Percentiles rank a stretch among this genome's conserved stretches.
Evolutionary conservation across 2,329 filamentous ascomycete species (phyloP).

Genomic region (Ophiostoma montium): DNA sequence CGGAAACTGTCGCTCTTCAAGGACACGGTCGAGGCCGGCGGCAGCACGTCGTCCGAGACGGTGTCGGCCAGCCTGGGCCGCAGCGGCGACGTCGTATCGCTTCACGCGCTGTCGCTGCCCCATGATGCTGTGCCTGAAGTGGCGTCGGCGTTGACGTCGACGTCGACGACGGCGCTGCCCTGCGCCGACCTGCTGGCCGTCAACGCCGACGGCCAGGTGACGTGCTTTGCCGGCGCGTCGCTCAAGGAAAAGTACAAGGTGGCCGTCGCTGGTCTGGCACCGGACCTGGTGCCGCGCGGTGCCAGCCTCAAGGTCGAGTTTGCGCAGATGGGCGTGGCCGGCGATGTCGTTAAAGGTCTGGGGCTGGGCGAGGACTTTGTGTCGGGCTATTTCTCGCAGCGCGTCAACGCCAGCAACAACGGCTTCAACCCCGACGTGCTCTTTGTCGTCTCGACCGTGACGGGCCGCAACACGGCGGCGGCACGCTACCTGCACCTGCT

Average conservation of each 20-base stretch:
- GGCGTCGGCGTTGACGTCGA: background rate
- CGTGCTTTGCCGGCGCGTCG: slow-evolving; percentile 44
- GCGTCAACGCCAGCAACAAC: slow-evolving; percentile 24
- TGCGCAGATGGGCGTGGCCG: slow-evolving; percentile 29
- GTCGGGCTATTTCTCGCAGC: slow-evolving; percentile 35
- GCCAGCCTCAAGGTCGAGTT: slow-evolving; percentile 33
- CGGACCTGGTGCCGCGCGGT: slow-evolving; percentile 23
- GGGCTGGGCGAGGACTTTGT: slow-evolving; percentile 41
- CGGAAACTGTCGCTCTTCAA: slow-evolving; percentile 45
- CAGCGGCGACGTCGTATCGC: slow-evolving; percentile 27
- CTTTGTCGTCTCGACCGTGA: slow-evolving; percentile 32
- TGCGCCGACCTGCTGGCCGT: slow-evolving; percentile 38
- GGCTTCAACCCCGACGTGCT: slow-evolving; percentile 38
- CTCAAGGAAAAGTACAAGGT: slow-evolving; percentile 34
- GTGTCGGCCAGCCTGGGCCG: slow-evolving; percentile 25
- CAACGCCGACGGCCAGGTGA: slow-evolving; percentile 44
- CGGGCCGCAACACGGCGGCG: slow-evolving; percentile 15
- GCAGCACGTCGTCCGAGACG: slow-evolving; percentile 37
- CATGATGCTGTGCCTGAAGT: background rate
- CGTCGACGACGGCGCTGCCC: background rate
- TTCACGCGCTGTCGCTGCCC: slow-evolving; percentile 22
- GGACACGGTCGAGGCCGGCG: slow-evolving; percentile 37
- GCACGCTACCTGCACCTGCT: slow-evolving; percentile 23
- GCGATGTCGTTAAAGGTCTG: slow-evolving; percentile 38
- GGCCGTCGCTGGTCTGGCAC: slow-evolving; percentile 27